Base-by-base conservation (phyloP, 2,329 filamentous ascomycete species). In the Venturia pyrina region DNA sequence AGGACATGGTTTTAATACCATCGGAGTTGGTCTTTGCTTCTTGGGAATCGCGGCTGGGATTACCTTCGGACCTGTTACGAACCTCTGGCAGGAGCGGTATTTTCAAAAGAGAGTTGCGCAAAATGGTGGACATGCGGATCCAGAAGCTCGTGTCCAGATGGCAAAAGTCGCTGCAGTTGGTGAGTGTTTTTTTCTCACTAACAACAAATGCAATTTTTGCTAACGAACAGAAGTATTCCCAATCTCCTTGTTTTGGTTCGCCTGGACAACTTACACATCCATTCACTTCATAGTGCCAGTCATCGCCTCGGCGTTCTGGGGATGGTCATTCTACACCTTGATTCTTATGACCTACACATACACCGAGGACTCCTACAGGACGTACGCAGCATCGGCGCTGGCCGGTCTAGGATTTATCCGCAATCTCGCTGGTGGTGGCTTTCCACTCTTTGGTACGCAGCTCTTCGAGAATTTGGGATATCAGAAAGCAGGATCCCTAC, bases 301-400 rank as follows among this genome's bases (percentile, higher is more conserved):
- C 62, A 79, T 89, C 0, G 90, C 90, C 1, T 90, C 91, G 0
- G 83, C 96, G 7, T 88, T 88, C 0, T 84, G 0, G 91, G 90
- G 0, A 95, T 93, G 71, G 87, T 85, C 10, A 81, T 87, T 59
- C 15, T 59, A 59, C 53, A 59, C 53, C 3, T 86, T 89, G 46
- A 96, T 96, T 78, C 93, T 96, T 72, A 95, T 95, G 72, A 85
- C 87, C 0, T 85, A 83, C 8, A 95, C 91, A 71, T 96, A 96
- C 73, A 79, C 96, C 3, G 89, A 90, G 0, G 83, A 88, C 61
- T 85, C 87, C 5, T 96, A 96, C 70, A 87, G 87, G 4, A 88
- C 95, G 69, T 96, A 92, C 73, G 87, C 91, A 0, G 91, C 91
- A 0, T 90, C 86, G 3, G 91, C 91, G 0, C 79, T 96, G 44